Conservation (phyloP, 31 red algal species). For the Porphyra umbilicalis region DNA sequence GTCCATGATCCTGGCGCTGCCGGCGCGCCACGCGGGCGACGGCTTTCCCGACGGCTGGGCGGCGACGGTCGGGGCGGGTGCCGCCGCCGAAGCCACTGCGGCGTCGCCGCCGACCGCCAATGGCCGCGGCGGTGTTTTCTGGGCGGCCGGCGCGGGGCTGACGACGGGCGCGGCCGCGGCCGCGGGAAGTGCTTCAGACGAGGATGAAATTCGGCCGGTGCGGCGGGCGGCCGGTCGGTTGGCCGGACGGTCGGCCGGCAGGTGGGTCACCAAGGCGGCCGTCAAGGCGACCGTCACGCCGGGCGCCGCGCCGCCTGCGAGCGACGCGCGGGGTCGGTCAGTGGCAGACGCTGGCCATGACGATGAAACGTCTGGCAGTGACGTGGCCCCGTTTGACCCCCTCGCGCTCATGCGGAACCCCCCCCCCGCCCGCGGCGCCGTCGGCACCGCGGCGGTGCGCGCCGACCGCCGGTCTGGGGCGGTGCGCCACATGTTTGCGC, state of each 20-base stretch:
- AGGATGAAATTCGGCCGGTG: too few relatives aligned
- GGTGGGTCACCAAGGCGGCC: too few relatives aligned
- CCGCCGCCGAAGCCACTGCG: neutral
- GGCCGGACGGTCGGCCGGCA: too few relatives aligned
- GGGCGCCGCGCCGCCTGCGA: too few relatives aligned
- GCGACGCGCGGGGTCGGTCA: too few relatives aligned
- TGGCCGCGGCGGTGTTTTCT: neutral
- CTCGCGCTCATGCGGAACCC: neutral
- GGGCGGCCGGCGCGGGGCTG: neutral
- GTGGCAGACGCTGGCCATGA: too few relatives aligned
- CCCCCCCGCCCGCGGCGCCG: neutral
- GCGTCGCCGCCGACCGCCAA: neutral
- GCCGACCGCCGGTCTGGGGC: neutral
- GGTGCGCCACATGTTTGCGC: neutral
- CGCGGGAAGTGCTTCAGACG: neutral
- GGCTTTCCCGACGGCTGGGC: neutral
- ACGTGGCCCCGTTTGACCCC: too few relatives aligned
- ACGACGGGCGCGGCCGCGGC: neutral
- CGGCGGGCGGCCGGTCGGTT: too few relatives aligned
- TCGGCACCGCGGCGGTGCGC: neutral
- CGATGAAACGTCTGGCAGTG: too few relatives aligned
- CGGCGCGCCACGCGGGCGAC: neutral
- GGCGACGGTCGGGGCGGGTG: neutral
- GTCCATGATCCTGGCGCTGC: slow-evolving; percentile 13
- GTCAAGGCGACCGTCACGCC: too few relatives aligned